Conservation (phyloP, 768 basidiomycete genomes). For the Xerocomellus intermedius region DNA sequence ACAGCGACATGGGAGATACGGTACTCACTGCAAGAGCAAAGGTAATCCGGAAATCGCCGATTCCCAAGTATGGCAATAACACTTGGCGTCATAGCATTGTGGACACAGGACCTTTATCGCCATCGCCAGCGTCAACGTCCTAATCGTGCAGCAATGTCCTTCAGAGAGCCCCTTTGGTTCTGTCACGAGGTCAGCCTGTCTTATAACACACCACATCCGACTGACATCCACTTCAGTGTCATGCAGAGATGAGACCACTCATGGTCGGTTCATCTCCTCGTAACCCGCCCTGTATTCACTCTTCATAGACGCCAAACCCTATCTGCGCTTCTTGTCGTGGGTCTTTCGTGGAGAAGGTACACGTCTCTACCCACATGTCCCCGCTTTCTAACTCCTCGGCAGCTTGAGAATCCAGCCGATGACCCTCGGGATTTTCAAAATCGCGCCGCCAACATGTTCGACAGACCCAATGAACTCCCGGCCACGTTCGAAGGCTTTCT, state of each 20-base stretch:
- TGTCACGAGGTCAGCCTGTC: constrained; percentile 60
- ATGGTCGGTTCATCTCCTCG: constrained; percentile 54
- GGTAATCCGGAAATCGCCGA: constrained; percentile 18
- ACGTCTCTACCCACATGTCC: not conserved
- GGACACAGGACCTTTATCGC: not conserved
- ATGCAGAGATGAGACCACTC: constrained; percentile 84
- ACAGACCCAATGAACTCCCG: constrained; percentile 33
- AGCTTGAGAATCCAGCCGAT: constrained; percentile 75
- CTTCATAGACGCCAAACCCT: constrained; percentile 68
- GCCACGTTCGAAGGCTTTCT: constrained; percentile 49
- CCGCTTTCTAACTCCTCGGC: constrained; percentile 7
- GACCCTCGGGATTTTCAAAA: constrained; percentile 71
- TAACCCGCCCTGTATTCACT: not conserved
- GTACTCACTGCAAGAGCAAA: not conserved
- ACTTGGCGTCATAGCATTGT: constrained; percentile 8
- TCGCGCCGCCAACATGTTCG: constrained; percentile 27
- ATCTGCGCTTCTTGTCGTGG: constrained; percentile 81
- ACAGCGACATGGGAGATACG: not conserved
- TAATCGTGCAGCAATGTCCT: constrained; percentile 49
- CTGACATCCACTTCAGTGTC: constrained; percentile 53
- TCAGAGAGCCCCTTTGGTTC: constrained; percentile 73
- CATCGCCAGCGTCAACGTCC: constrained; percentile 2
- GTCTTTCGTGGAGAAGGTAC: constrained; percentile 77
- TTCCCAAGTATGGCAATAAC: not conserved
- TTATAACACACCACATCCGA: not conserved